A percentile compares a stretch with the other conserved stretches of the same genome.
Evolutionary conservation across 148 eudicot genomes (phyloP).

Genomic region (Rhododendron williamsianum): DNA sequence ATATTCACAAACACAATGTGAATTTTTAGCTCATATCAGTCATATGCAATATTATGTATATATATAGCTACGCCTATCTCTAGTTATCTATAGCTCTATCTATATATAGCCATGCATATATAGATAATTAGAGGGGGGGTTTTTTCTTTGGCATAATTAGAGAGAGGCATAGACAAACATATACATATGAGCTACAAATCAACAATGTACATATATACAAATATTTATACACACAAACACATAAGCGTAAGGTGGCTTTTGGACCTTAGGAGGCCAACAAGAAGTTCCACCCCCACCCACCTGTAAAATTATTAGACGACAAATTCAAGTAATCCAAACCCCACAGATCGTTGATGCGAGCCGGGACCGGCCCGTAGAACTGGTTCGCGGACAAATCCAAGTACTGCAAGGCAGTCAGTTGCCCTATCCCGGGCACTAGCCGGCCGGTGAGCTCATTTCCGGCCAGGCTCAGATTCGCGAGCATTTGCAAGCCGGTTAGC

Average conservation of each 20-base stretch:
- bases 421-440: constrained; percentile 62
- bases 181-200: background rate
- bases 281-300: constrained; percentile 21
- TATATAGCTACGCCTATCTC: no score
- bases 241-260: background rate
- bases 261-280: background rate
- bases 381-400: constrained; percentile 67
- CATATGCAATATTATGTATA: no score
- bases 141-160: background rate
- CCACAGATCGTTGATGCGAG: constrained; percentile 55
- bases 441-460: constrained; percentile 65
- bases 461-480: constrained; percentile 48
- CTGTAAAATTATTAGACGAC: constrained; percentile 53
- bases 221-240: background rate
- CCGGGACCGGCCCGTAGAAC: constrained; percentile 79
- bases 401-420: constrained; percentile 41
- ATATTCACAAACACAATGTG: background rate
- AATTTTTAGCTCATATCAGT: background rate
- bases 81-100: no score
- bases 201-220: background rate
- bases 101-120: no score
- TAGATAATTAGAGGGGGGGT: background rate
- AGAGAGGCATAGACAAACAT: background rate
- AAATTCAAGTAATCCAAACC: constrained; percentile 62
- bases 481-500: constrained; percentile 32